Base-by-base conservation (phyloP, 78 protist genomes). In the Dictyostelium capitatum region DNA sequence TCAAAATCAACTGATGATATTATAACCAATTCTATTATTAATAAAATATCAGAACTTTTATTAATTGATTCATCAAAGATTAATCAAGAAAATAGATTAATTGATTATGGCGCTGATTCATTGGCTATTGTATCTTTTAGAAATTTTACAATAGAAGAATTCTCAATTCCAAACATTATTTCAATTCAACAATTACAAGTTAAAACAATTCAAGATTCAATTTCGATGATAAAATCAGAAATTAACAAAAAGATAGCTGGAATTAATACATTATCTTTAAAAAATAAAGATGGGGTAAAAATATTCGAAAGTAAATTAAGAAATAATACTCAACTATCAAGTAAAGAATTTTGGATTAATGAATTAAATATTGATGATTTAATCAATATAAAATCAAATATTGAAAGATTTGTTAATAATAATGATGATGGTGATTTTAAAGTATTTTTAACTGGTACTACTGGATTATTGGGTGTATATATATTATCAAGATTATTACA, bases 371-470 rank as follows among this genome's bases (percentile, higher is more conserved):
- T 72, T 12, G 81, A 72, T 53, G 51, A 25, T 56, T 56, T 23
- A 20, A 56, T 2, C 0, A 23, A 67, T 8, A 37, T 67, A 28
- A 67, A 1, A 0, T 64, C 90, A 53, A 20, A 41, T 51, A 19
- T 41, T 17, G 25, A 53, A 48, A 6, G 9, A 20, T 6, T 51
- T 53, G 30, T 9, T 28, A 15, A 15, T 30, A 2, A 25, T 25
- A 23, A 25, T 0, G 25, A 25, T n/a, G 4, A 6, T 23, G 1
- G 6, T 25, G 70, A 30, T 10, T 15, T 17, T 7, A n/a, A 7
- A 43, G 56, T 74, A 25, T 64, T 75, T 7, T 46, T 84, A 70
- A 84, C 91, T 48, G 91, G 91, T 43, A 41, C 79, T 10, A 84
- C 64, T n/a, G 91, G 81, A 28, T 84, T 37, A 9, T 32, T 84